phyloP scores from a whole-genome alignment of 768 basidiomycete species.

The Zangia roseola region DNA sequence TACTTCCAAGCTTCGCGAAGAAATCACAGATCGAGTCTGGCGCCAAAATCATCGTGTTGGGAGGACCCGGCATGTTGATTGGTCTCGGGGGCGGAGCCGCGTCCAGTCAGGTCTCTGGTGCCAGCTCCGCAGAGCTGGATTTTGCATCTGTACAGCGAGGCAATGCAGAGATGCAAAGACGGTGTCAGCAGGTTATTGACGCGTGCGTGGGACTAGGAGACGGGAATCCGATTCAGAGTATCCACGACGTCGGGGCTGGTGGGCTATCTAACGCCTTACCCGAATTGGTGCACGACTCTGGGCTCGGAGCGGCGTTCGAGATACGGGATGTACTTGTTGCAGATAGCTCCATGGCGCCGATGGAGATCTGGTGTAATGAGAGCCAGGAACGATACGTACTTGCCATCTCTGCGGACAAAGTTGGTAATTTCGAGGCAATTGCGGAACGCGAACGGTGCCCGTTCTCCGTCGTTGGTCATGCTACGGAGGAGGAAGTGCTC shows the following conservation, averaged over 20 bases:
- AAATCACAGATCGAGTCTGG: conserved; percentile 78
- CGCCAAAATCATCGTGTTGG: conserved; percentile 87
- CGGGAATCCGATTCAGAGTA: conserved; percentile 84
- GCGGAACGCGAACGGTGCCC: conserved; percentile 91
- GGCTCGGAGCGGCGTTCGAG: conserved; percentile 89
- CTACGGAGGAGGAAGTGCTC: conserved; percentile 78
- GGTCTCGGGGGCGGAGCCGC: conserved; percentile 97
- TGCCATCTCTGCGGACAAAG: conserved; percentile 69
- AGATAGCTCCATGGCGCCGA: conserved; percentile 92
- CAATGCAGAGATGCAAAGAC: conserved; percentile 96
- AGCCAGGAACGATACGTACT: conserved; percentile 97
- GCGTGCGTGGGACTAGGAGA: conserved; percentile 66
- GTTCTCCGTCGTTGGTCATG: conserved; percentile 86
- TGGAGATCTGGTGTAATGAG: conserved; percentile 99
- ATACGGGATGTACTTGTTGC: conserved; percentile 92
- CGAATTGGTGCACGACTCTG: conserved; percentile 94
- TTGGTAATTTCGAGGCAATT: conserved; percentile 66
- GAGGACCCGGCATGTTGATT: conserved; percentile 95
- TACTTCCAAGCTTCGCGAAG: conserved; percentile 76
- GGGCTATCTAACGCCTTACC: conserved; percentile 96
- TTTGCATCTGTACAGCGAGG: conserved; percentile 98
- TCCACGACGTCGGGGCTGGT: conserved; percentile 98
- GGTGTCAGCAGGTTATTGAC: conserved; percentile 97
- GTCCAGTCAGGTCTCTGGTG: conserved; percentile 88
- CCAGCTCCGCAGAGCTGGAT: conserved; percentile 89